Evolutionary conservation across 1,284 basidiomycete species (phyloP), one percentile per base, ranked within the genome.

Genomic region (Melanopsichium pennsylvanicum): DNA sequence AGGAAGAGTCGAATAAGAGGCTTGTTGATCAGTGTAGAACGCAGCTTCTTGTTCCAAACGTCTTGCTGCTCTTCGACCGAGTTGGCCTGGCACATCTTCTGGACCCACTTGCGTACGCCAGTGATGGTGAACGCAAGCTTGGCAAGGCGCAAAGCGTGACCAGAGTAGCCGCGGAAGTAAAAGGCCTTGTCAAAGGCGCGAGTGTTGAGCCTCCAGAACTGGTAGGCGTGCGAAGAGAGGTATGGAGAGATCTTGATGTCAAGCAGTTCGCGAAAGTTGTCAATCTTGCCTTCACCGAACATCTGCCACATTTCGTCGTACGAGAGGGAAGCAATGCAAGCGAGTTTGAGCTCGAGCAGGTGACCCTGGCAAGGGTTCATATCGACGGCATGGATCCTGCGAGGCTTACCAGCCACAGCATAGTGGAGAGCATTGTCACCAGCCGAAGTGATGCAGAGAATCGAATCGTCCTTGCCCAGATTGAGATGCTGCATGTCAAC

Each of bases 371-470:
- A 85, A 2, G 84, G 84, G 77, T 85, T 79, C 86, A 88, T 87
- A 78, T 90, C 89, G 38, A 91, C 89, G 41, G 88, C 89, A 68
- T 91, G 89, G 34, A 91, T 83, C 13, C 82, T 67, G 33, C 72
- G 70, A 0, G 89, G 88, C 44, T 85, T 81, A 5, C 87, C 88
- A 1, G 85, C 85, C 41, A 90, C 87, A 5, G 89, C 89, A 72
- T 92, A 92, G 81, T 92, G 90, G 34, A 92, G 83, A 2, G 89
- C 89, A 75, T 92, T 92, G 81, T 91, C 90, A 0, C 90, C 90
- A 0, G 89, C 90, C 47, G 87, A 88, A 2, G 90, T 91, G 74
- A 91, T 90, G 19, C 88, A 87, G 3, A 92, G 84, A 68, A 92
- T 85, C 12, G 87, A 86, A 81, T 91, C 90, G 8, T 88, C 84